phyloP scores from a whole-genome alignment of 2,329 filamentous ascomycete genomes.

The Penicillium sp. region DNA sequence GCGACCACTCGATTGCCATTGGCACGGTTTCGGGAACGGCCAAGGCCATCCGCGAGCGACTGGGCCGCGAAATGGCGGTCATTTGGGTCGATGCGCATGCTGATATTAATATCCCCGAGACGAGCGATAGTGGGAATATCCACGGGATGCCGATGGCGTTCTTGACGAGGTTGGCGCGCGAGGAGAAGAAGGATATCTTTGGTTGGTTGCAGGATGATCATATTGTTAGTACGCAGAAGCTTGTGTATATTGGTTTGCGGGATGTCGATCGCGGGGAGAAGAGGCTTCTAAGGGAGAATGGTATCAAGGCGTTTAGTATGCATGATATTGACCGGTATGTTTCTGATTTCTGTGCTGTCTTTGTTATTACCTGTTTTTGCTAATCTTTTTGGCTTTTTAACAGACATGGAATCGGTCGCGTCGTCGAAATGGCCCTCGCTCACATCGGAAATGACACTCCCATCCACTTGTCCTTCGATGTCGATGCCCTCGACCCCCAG shows the following conservation, averaged over 20 bases:
- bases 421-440: constrained; percentile 97
- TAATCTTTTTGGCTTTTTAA: neutral
- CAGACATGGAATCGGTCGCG: constrained; percentile 86
- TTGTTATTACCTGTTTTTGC: neutral
- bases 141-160: constrained; percentile 98
- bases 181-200: constrained; percentile 74
- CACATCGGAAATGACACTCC: constrained; percentile 93
- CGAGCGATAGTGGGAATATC: constrained; percentile 83
- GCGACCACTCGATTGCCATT: constrained; percentile 95
- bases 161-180: constrained; percentile 75
- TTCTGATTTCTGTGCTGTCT: neutral
- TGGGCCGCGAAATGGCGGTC: constrained; percentile 80
- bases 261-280: constrained; percentile 95
- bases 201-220: constrained; percentile 72
- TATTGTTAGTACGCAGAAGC: constrained; percentile 66
- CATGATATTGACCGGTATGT: constrained; percentile 86
- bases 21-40: constrained; percentile 86
- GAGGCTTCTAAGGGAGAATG: constrained; percentile 79
- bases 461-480: constrained; percentile 95
- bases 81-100: constrained; percentile 99
- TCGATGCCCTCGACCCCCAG: constrained; percentile 92
- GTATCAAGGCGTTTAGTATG: constrained; percentile 97
- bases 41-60: constrained; percentile 77
- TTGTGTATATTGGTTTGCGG: constrained; percentile 93
- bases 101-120: constrained; percentile 96